These are phyloP conservation scores for Fomitopsis schrenkii DNA, from an alignment of 1,284 basidiomycete genomes.

Conservation along the genomic window DNA sequence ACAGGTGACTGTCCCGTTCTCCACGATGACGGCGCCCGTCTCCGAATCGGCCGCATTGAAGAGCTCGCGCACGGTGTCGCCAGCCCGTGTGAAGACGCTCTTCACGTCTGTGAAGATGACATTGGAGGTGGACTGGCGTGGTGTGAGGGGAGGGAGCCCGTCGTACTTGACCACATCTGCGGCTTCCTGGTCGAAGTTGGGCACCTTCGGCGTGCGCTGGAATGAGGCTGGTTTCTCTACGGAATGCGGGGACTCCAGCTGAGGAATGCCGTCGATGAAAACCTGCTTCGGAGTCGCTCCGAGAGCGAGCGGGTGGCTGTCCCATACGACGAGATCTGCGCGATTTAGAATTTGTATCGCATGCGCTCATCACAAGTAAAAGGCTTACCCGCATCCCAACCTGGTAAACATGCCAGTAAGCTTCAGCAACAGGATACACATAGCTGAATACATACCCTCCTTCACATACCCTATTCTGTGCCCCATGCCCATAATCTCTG, in stretches of 20 bases:
- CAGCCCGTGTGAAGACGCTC: conserved; percentile 32
- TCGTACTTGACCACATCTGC: conserved; percentile 49
- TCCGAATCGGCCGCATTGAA: conserved; percentile 13
- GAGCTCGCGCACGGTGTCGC: conserved; percentile 15
- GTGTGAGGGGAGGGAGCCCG: conserved; percentile 60
- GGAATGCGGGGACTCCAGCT: conserved; percentile 41
- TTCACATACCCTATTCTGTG: conserved; percentile 64
- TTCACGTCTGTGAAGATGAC: conserved; percentile 60
- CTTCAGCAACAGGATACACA: neutral
- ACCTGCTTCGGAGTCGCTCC: conserved; percentile 71
- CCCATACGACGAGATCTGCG: conserved; percentile 84
- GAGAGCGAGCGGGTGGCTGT: conserved; percentile 77
- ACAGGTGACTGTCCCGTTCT: conserved; percentile 41
- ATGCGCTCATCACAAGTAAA: neutral
- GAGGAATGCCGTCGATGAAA: conserved; percentile 65
- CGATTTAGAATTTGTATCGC: neutral
- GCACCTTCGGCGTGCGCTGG: conserved; percentile 52
- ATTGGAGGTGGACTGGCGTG: conserved; percentile 30
- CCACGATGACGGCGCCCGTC: conserved; percentile 31
- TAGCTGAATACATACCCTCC: conserved; percentile 32
- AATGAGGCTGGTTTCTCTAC: conserved; percentile 42
- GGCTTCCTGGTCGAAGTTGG: conserved; percentile 61
- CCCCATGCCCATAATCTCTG: conserved; percentile 57
- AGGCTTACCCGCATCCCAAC: conserved; percentile 31
- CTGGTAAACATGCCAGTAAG: conserved; percentile 9